Conservation (phyloP, 129 eudicot genomes). For the Gnaphalium uliginosum region DNA sequence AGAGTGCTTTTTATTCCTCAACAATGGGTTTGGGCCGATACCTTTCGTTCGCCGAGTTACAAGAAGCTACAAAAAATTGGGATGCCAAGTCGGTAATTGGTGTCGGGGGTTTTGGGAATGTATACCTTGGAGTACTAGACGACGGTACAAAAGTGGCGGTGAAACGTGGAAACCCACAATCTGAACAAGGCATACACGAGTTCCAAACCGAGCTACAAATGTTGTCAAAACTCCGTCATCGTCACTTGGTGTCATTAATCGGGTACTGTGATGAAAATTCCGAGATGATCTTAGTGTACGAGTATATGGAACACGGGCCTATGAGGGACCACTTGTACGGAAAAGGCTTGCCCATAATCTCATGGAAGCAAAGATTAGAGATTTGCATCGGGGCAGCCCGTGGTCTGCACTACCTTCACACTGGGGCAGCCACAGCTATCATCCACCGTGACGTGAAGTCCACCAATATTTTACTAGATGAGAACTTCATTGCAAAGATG, state of each 20-base stretch:
- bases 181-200: constrained; percentile 92
- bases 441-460: constrained; percentile 94
- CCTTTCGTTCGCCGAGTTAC: constrained; percentile 64
- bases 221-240: constrained; percentile 92
- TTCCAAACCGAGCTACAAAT: constrained; percentile 91
- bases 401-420: constrained; percentile 94
- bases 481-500: constrained; percentile 79
- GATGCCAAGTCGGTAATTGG: constrained; percentile 65
- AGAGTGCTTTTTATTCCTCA: constrained; percentile 65
- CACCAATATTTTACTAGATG: constrained; percentile 85
- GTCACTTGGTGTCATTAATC: constrained; percentile 86
- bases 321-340: constrained; percentile 86
- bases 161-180: constrained; percentile 86
- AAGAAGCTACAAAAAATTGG: constrained; percentile 76
- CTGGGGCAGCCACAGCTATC: constrained; percentile 78
- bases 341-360: constrained; percentile 48
- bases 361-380: constrained; percentile 91
- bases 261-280: constrained; percentile 87
- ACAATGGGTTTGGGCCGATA: constrained; percentile 73
- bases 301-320: constrained; percentile 90
- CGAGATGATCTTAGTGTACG: constrained; percentile 92
- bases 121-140: constrained; percentile 62
- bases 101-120: constrained; percentile 95
- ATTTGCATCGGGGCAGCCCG: constrained; percentile 91
- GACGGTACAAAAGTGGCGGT: constrained; percentile 81